These are phyloP conservation scores for Talaromyces sp. DNA, from an alignment of 2,329 filamentous ascomycete genomes.

Conservation along the genomic window DNA sequence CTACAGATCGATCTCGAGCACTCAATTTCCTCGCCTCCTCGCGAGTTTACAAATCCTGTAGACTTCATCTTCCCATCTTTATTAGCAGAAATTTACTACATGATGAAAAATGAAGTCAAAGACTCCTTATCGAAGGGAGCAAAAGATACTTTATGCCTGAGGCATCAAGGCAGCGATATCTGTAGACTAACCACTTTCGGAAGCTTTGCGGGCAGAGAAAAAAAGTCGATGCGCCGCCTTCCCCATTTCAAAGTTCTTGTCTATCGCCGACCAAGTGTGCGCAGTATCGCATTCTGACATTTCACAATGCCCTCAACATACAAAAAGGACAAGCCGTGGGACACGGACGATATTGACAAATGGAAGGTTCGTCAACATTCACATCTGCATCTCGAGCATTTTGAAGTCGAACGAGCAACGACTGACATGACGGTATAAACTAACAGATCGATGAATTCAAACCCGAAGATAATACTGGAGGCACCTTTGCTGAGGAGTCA, in stretches of 20 bases:
- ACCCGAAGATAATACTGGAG: conserved; percentile 76
- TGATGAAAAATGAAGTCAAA: not conserved
- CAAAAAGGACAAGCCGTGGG: conserved; percentile 88
- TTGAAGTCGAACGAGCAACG: not conserved
- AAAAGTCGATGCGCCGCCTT: conserved; percentile 13
- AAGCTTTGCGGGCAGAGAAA: conserved; percentile 10
- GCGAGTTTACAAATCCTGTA: too few relatives aligned
- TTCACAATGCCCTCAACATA: conserved; percentile 77
- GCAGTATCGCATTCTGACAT: not conserved
- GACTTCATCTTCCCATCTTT: not conserved
- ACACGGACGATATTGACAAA: conserved; percentile 95
- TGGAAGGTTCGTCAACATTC: conserved; percentile 64
- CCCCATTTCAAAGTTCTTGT: conserved; percentile 12
- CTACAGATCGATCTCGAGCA: not conserved
- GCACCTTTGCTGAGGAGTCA: conserved; percentile 88
- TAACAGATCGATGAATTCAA: conserved; percentile 73
- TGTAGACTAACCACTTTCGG: conserved; percentile 3
- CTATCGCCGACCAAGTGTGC: not conserved
- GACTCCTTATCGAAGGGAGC: not conserved
- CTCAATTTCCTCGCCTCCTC: not conserved
- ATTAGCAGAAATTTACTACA: not conserved
- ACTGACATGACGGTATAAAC: not conserved
- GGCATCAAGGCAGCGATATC: conserved; percentile 2
- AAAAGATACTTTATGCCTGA: not conserved
- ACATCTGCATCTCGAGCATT: not conserved